These are phyloP conservation scores for Serendipita sp. DNA, from an alignment of 768 basidiomycete genomes.

Conservation along the genomic window DNA sequence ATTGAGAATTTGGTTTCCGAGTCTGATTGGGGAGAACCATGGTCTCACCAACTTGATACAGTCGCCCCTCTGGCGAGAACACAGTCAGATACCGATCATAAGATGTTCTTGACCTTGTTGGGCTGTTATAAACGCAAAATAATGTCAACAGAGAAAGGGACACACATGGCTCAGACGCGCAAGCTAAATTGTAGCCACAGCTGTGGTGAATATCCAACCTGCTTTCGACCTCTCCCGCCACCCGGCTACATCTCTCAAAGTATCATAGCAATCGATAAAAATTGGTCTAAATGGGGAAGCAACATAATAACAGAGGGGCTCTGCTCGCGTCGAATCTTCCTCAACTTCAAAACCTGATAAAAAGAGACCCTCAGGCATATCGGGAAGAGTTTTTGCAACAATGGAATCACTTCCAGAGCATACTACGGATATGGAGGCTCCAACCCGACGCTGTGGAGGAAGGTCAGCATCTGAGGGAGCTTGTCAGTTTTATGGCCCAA, in stretches of 20 bases:
- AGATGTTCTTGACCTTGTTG: slow-evolving; percentile 78
- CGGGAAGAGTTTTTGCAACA: slow-evolving; percentile 92
- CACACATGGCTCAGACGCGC: slow-evolving; percentile 2
- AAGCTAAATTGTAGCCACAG: neutral
- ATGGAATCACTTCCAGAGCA: slow-evolving; percentile 87
- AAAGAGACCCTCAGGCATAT: slow-evolving; percentile 78
- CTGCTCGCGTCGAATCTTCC: slow-evolving; percentile 81
- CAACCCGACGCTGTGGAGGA: slow-evolving; percentile 58
- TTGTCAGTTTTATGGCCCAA: slow-evolving; percentile 84
- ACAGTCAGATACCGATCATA: slow-evolving; percentile 95
- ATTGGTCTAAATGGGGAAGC: slow-evolving; percentile 9
- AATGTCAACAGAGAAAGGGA: neutral
- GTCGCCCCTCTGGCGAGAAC: slow-evolving; percentile 89
- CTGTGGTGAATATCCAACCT: neutral
- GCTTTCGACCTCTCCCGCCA: neutral
- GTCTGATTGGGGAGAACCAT: neutral
- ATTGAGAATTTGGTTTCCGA: neutral
- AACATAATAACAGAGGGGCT: slow-evolving; percentile 32
- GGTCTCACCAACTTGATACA: slow-evolving; percentile 92
- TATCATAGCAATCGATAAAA: neutral
- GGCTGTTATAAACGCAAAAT: neutral
- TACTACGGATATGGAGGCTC: slow-evolving; percentile 66
- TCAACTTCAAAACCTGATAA: slow-evolving; percentile 92
- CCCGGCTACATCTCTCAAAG: neutral
- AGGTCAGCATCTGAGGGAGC: slow-evolving; percentile 66